A percentile compares a stretch with the other conserved stretches of the same genome.
Evolutionary conservation across 1,139 yeast genomes (phyloP).

Genomic region (Saccharomyces hybrid): DNA sequence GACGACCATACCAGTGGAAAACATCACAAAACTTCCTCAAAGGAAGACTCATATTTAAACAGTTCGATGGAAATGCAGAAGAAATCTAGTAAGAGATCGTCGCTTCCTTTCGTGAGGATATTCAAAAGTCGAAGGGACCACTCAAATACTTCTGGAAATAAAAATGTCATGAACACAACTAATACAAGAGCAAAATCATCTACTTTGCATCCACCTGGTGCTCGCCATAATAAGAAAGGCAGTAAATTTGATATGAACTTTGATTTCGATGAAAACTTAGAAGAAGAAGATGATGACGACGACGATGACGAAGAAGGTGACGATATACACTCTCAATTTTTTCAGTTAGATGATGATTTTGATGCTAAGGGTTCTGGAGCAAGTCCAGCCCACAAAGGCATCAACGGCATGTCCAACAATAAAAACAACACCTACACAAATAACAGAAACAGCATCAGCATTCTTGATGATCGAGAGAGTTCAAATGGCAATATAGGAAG

Average conservation of each 20-base stretch:
- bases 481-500: conserved; percentile 7
- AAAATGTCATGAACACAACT: conserved; percentile 1
- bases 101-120: conserved; percentile 17
- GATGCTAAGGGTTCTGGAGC: conserved; percentile 6
- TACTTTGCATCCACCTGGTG: not conserved
- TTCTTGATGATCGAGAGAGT: not conserved
- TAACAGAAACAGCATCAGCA: conserved; percentile 2
- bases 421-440: conserved; percentile 2
- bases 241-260: conserved; percentile 24
- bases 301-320: conserved; percentile 29
- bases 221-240: conserved; percentile 4
- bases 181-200: not conserved
- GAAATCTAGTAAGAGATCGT: conserved; percentile 10
- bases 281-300: conserved; percentile 29
- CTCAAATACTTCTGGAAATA: conserved; percentile 2
- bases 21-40: not conserved
- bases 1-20: not conserved
- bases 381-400: conserved; percentile 2
- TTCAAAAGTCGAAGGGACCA: conserved; percentile 15
- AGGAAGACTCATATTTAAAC: conserved; percentile 9
- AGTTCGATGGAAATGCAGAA: not conserved
- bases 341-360: conserved; percentile 13
- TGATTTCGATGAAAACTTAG: conserved; percentile 27
- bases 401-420: conserved; percentile 1
- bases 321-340: conserved; percentile 20